Evolutionary conservation across 257 asterid genomes (phyloP).

Genomic region (Solanum corneliomulleri): DNA sequence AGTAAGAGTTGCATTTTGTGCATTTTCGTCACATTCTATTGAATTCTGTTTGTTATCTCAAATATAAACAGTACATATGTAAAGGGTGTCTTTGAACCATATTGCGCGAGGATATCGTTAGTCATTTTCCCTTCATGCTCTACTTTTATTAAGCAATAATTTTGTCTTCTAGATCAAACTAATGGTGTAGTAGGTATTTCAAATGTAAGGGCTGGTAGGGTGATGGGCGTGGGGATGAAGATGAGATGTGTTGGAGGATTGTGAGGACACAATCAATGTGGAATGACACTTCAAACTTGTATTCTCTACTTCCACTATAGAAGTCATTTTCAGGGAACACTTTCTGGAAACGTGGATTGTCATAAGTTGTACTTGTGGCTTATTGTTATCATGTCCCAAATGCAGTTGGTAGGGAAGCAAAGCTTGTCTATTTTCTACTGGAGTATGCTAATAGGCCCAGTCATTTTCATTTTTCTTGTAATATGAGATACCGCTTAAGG

Average conservation of each 20-base stretch:
- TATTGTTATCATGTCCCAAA: background rate
- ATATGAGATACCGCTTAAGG: background rate
- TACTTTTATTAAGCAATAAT: background rate
- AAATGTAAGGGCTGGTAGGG: background rate
- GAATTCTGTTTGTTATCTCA: background rate
- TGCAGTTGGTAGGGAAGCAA: background rate
- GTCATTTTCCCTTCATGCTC: background rate
- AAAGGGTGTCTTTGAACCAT: background rate
- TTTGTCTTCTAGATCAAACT: background rate
- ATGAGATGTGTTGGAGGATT: background rate
- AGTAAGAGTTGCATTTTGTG: background rate
- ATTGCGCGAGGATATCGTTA: background rate
- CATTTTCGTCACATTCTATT: background rate
- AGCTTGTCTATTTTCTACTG: background rate
- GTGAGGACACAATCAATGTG: background rate
- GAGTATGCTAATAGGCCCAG: background rate
- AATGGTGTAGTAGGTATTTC: background rate
- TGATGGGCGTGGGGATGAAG: background rate
- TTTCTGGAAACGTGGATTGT: background rate
- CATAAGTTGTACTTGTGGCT: background rate
- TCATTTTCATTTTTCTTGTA: background rate
- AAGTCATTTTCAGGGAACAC: background rate
- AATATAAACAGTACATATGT: background rate
- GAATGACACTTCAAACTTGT: background rate
- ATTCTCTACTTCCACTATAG: background rate